phyloP scores from a whole-genome alignment of 805 yeast species.

The Candida orba region DNA sequence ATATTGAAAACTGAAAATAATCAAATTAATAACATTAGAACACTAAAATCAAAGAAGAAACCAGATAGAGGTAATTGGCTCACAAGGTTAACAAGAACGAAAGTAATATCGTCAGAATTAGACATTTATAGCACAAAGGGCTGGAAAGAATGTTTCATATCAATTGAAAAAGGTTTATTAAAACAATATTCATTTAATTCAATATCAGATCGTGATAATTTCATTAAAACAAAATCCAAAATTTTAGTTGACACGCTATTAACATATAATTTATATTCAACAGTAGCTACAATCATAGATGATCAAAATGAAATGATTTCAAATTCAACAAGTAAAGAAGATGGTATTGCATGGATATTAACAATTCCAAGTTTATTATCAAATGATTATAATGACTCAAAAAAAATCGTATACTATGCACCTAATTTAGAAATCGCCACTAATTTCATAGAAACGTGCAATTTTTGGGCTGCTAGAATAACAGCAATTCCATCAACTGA shows the following conservation, averaged over 20 bases:
- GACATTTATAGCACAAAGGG: constrained; percentile 18
- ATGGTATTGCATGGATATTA: constrained; percentile 21
- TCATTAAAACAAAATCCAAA: constrained; percentile 15
- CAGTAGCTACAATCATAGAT: constrained; percentile 17
- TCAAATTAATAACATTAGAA: not conserved
- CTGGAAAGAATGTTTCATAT: constrained; percentile 37
- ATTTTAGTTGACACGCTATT: constrained; percentile 14
- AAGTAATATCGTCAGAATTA: constrained; percentile 23
- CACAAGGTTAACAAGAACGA: constrained; percentile 14
- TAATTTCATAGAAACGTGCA: constrained; percentile 69
- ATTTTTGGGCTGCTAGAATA: constrained; percentile 85
- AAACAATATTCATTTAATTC: constrained; percentile 36
- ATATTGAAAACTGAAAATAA: constrained; percentile 32
- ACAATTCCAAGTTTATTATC: constrained; percentile 19
- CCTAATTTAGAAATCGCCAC: constrained; percentile 45
- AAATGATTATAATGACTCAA: constrained; percentile 15
- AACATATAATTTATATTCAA: constrained; percentile 22
- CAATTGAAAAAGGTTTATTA: constrained; percentile 42
- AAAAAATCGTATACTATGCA: constrained; percentile 20
- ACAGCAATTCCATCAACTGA: constrained; percentile 70
- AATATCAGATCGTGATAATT: constrained; percentile 14
- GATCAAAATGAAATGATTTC: constrained; percentile 15
- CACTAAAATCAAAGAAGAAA: not conserved
- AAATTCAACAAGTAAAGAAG: constrained; percentile 11
- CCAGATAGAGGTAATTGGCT: constrained; percentile 13